These are phyloP conservation scores for Lindgomyces ingoldianus DNA, from an alignment of 495 filamentous ascomycete species.

Conservation along the genomic window DNA sequence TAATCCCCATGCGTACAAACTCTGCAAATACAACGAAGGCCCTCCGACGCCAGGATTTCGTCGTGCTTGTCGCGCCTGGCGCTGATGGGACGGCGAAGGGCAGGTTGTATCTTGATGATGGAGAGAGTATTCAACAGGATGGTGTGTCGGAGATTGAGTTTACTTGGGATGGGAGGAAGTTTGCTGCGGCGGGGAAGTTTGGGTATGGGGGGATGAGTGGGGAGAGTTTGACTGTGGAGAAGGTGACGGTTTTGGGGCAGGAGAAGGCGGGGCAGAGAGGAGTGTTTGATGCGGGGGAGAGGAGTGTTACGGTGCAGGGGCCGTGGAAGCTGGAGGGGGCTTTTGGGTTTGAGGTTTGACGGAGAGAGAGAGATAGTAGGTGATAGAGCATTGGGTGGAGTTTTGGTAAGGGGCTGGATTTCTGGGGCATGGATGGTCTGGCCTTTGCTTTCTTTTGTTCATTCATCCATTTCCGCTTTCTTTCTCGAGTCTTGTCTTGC, in stretches of 20 bases:
- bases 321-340: conserved; percentile 21
- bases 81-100: conserved; percentile 54
- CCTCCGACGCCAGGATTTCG: conserved; percentile 66
- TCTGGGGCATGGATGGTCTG: not conserved
- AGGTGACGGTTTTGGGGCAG: conserved; percentile 27
- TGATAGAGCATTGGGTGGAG: not conserved
- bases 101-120: conserved; percentile 54
- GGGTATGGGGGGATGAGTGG: conserved; percentile 10
- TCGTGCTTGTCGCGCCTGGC: conserved; percentile 68
- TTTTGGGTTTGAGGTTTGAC: conserved; percentile 17
- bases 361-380: not conserved
- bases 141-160: conserved; percentile 39
- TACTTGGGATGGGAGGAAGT: conserved; percentile 26
- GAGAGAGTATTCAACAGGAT: conserved; percentile 42
- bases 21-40: conserved; percentile 69
- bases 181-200: conserved; percentile 7
- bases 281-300: not conserved
- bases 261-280: not conserved
- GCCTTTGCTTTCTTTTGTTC: not conserved
- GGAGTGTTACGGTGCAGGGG: conserved; percentile 11
- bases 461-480: not conserved
- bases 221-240: conserved; percentile 21
- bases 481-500: not conserved
- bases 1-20: conserved; percentile 63
- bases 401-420: not conserved